phyloP scores from a whole-genome alignment of 106 monocot species.

The Platanthera guangdongensis region DNA sequence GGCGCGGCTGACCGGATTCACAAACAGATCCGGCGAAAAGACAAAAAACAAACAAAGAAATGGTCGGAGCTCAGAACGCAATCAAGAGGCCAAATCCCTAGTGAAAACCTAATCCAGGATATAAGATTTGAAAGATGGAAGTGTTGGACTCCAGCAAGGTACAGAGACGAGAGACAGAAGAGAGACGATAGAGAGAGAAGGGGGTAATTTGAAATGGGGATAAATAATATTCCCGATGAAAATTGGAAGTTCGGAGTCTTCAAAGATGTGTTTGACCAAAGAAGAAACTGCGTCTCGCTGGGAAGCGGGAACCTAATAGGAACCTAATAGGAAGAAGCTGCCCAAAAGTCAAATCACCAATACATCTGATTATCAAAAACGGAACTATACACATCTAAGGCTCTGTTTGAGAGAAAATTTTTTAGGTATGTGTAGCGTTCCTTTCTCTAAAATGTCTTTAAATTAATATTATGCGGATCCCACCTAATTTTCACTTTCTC shows the following conservation, averaged over 20 bases:
- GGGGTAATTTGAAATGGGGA: neutral
- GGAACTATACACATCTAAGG: too few relatives aligned
- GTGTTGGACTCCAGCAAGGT: neutral
- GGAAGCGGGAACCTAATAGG: neutral
- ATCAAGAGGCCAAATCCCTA: neutral
- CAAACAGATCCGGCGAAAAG: neutral
- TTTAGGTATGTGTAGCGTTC: too few relatives aligned
- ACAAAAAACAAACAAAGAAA: neutral
- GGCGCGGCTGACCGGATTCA: neutral
- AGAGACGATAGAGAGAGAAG: neutral
- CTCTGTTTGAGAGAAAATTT: too few relatives aligned
- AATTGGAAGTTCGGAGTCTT: neutral
- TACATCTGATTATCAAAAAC: too few relatives aligned
- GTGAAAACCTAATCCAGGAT: neutral
- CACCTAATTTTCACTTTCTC: too few relatives aligned
- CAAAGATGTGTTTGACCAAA: neutral
- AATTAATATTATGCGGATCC: too few relatives aligned
- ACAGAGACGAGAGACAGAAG: neutral
- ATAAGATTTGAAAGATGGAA: neutral
- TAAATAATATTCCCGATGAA: neutral
- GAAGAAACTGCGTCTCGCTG: neutral
- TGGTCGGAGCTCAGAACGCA: neutral
- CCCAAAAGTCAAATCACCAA: too few relatives aligned
- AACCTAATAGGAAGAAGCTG: too few relatives aligned
- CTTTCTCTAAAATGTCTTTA: too few relatives aligned